These are phyloP conservation scores for Lantana camara DNA, from an alignment of 257 asterid genomes.

Conservation along the genomic window DNA sequence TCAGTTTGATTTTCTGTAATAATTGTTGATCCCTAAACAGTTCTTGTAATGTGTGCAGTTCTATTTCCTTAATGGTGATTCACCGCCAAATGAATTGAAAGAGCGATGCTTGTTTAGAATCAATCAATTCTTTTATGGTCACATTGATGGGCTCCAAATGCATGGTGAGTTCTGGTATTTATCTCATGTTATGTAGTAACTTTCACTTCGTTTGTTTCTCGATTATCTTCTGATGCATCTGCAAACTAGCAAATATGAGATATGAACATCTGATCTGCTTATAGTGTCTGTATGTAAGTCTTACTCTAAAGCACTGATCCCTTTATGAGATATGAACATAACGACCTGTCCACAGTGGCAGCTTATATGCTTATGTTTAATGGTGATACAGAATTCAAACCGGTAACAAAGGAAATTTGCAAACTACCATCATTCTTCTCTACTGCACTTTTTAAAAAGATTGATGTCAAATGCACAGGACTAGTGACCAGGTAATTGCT, in stretches of 20 bases:
- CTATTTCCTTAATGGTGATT: constrained; percentile 90
- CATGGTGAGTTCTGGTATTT: constrained; percentile 58
- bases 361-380: constrained; percentile 17
- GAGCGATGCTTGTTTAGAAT: constrained; percentile 91
- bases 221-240: constrained; percentile 19
- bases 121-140: constrained; percentile 98
- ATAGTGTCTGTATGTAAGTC: not conserved
- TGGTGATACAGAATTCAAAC: constrained; percentile 81
- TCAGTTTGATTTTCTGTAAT: constrained; percentile 2
- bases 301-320: constrained; percentile 22
- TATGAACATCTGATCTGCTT: constrained; percentile 4
- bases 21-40: constrained; percentile 21
- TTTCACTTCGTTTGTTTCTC: constrained; percentile 21
- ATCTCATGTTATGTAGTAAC: constrained; percentile 10
- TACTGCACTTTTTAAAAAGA: constrained; percentile 76
- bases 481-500: constrained; percentile 73
- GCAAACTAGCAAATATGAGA: constrained; percentile 17
- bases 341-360: constrained; percentile 3
- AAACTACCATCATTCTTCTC: constrained; percentile 99
- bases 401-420: constrained; percentile 94
- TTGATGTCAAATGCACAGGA: constrained; percentile 68
- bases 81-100: constrained; percentile 90
- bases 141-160: constrained; percentile 84
- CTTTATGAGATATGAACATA: constrained; percentile 6
- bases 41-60: constrained; percentile 63